Percentiles rank a stretch among this genome's conserved stretches.
phyloP scores from a whole-genome alignment of 768 basidiomycete genomes.

The button mushroom (Agaricus bisporus) region DNA sequence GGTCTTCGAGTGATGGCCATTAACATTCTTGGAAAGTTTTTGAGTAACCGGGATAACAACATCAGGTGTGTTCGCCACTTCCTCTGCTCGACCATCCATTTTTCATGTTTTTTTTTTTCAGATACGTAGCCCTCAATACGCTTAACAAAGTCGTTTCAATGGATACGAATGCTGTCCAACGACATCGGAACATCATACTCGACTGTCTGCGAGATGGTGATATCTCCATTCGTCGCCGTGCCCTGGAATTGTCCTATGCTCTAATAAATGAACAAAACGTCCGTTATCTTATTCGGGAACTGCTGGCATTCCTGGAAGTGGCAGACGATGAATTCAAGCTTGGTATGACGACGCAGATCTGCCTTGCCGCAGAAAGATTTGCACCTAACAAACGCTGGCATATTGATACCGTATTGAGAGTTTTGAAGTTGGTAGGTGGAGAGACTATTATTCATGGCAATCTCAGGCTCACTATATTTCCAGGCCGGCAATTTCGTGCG shows the following conservation, averaged over 20 bases:
- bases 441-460: neutral
- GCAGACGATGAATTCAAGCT: constrained; percentile 99
- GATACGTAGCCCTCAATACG: constrained; percentile 97
- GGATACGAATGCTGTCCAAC: constrained; percentile 96
- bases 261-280: constrained; percentile 95
- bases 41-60: constrained; percentile 97
- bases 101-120: constrained; percentile 23
- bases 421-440: constrained; percentile 73
- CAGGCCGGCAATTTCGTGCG: constrained; percentile 98
- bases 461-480: neutral
- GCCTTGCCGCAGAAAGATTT: constrained; percentile 90
- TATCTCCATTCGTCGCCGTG: constrained; percentile 95
- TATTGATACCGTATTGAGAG: constrained; percentile 93
- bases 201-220: constrained; percentile 99
- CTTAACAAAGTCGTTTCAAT: constrained; percentile 97
- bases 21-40: constrained; percentile 97
- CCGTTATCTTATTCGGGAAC: constrained; percentile 83
- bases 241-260: constrained; percentile 94
- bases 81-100: neutral
- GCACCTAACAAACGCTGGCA: constrained; percentile 99
- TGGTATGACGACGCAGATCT: constrained; percentile 96
- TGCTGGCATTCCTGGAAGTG: constrained; percentile 94
- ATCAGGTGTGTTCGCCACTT: constrained; percentile 62
- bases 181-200: constrained; percentile 97
- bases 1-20: constrained; percentile 98